These are phyloP conservation scores for Phlyctochytrium arcticum DNA, from an alignment of 192 early-diverging fungal genomes.

Conservation along the genomic window DNA sequence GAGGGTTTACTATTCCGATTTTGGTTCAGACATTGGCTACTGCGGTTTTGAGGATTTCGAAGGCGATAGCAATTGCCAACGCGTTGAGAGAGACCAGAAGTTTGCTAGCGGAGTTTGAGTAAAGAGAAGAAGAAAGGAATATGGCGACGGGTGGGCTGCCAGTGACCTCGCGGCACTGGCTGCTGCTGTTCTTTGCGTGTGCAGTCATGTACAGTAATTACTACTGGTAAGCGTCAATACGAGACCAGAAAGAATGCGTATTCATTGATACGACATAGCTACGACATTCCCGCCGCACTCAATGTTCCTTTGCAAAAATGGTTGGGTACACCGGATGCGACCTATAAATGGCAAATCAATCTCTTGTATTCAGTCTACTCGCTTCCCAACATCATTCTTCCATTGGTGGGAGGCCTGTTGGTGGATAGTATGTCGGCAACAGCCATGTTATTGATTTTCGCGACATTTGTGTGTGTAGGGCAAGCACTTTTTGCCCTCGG, in stretches of 20 bases:
- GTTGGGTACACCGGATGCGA: slow-evolving; percentile 31
- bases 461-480: slow-evolving; percentile 45
- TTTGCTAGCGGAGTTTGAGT: too few relatives aligned
- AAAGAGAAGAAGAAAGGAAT: too few relatives aligned
- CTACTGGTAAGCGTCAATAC: slow-evolving; percentile 30
- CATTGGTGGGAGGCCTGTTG: slow-evolving; percentile 55
- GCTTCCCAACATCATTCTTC: slow-evolving; percentile 63
- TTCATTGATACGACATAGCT: slow-evolving; percentile 22
- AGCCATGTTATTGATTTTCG: slow-evolving; percentile 49
- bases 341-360: slow-evolving; percentile 53
- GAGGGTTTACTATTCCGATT: too few relatives aligned
- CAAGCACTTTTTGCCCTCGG: slow-evolving; percentile 61
- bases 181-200: slow-evolving; percentile 28
- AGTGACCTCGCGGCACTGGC: slow-evolving; percentile 16
- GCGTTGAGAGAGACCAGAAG: too few relatives aligned
- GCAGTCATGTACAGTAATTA: slow-evolving; percentile 53
- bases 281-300: slow-evolving; percentile 53
- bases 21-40: too few relatives aligned
- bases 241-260: neutral
- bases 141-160: too few relatives aligned
- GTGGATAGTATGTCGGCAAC: slow-evolving; percentile 51
- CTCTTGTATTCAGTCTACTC: slow-evolving; percentile 60
- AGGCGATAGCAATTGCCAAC: too few relatives aligned
- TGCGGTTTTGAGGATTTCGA: too few relatives aligned
- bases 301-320: slow-evolving; percentile 49